Evolutionary conservation across 2,329 filamentous ascomycete genomes (phyloP).

Genomic region (Penicillium hesseltinei): DNA sequence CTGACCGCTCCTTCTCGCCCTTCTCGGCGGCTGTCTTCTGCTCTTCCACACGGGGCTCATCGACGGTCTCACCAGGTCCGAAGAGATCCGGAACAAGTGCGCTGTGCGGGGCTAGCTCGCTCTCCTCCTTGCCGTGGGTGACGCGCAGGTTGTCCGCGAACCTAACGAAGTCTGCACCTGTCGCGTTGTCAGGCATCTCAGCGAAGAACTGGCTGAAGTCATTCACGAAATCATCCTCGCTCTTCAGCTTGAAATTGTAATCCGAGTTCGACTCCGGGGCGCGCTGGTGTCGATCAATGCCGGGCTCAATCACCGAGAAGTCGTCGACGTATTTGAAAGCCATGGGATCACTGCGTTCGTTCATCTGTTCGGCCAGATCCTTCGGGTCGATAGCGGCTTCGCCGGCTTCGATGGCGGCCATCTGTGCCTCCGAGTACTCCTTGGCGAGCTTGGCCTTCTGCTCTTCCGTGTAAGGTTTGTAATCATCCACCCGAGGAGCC

Average conservation of each 20-base stretch:
- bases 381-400: conserved; percentile 72
- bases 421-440: conserved; percentile 76
- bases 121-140: conserved; percentile 51
- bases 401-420: conserved; percentile 76
- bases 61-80: conserved; percentile 40
- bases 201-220: conserved; percentile 53
- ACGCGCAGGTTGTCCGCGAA: conserved; percentile 50
- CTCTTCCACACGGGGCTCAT: conserved; percentile 27
- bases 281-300: conserved; percentile 69
- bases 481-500: conserved; percentile 31
- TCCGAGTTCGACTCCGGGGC: conserved; percentile 52
- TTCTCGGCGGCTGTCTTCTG: conserved; percentile 27
- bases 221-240: conserved; percentile 59
- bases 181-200: conserved; percentile 53
- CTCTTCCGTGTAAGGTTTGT: conserved; percentile 63
- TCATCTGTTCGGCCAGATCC: conserved; percentile 72
- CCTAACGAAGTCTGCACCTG: conserved; percentile 41
- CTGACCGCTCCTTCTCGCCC: conserved; percentile 29
- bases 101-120: conserved; percentile 50
- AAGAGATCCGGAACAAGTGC: conserved; percentile 54
- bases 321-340: conserved; percentile 76
- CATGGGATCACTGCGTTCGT: conserved; percentile 70
- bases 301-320: conserved; percentile 71
- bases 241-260: conserved; percentile 60
- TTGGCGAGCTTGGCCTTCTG: conserved; percentile 62